phyloP scores from a whole-genome alignment of 371 early-diverging fungal genomes.

The Mortierella sp. region DNA sequence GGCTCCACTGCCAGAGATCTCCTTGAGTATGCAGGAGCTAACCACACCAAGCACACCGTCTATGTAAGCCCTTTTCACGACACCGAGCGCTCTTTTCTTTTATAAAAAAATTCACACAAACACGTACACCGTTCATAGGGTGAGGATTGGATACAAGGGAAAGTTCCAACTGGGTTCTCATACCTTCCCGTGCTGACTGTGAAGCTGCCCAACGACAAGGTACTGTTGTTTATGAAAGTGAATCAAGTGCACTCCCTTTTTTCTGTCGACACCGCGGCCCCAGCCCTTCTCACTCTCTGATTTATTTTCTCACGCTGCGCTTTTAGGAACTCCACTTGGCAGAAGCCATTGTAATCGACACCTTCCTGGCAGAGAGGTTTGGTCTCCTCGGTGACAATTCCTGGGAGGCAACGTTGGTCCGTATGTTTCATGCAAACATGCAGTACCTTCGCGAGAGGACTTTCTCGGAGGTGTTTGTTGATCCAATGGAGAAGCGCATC shows the following conservation, averaged over 20 bases:
- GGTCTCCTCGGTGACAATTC: conserved; percentile 35
- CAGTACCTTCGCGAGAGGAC: conserved; percentile 34
- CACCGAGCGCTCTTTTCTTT: no score
- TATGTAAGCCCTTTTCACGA: neutral
- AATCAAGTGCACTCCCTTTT: no score
- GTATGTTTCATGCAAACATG: conserved; percentile 29
- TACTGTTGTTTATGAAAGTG: conserved; percentile 16
- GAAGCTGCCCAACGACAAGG: conserved; percentile 22
- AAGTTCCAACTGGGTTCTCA: conserved; percentile 18
- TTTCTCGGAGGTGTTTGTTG: conserved; percentile 4
- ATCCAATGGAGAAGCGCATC: neutral
- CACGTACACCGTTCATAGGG: neutral
- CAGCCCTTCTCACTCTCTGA: neutral
- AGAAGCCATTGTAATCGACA: conserved; percentile 38
- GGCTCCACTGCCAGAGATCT: neutral
- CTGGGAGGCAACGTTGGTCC: conserved; percentile 32
- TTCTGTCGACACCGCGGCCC: neutral
- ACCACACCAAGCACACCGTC: neutral
- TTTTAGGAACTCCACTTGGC: conserved; percentile 23
- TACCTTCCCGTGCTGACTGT: neutral
- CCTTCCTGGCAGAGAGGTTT: conserved; percentile 33
- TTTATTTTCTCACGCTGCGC: neutral
- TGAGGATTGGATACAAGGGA: conserved; percentile 21
- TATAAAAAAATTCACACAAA: no score
- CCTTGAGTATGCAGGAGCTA: neutral